Evolutionary conservation across 805 yeast genomes (phyloP).

Genomic region (Yarrowia sp.): DNA sequence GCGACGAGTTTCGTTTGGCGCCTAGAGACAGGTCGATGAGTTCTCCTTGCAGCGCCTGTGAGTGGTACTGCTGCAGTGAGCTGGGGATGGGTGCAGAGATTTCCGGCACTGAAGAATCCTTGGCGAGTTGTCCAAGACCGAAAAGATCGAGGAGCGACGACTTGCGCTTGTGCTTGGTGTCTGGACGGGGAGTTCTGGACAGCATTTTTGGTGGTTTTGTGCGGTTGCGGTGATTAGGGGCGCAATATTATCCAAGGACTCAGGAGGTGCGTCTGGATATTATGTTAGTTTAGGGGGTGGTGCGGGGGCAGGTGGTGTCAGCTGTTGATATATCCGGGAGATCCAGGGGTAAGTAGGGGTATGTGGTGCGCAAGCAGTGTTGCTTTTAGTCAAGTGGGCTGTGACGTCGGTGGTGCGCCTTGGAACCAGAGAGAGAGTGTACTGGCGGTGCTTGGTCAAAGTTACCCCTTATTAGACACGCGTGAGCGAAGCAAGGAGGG

Average conservation of each 20-base stretch:
- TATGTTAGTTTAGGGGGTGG: not conserved
- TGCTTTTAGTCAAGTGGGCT: constrained; percentile 11
- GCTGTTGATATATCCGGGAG: not conserved
- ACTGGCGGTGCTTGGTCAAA: not conserved
- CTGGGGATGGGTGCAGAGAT: constrained; percentile 14
- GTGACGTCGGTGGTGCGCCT: not conserved
- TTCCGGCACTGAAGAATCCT: not conserved
- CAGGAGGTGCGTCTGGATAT: not conserved
- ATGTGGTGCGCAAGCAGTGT: not conserved
- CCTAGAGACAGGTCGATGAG: constrained; percentile 8
- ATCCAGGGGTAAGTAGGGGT: constrained; percentile 7
- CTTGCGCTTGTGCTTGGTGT: constrained; percentile 17
- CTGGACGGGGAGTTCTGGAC: constrained; percentile 7
- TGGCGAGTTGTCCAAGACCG: not conserved
- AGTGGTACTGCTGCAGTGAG: constrained; percentile 6
- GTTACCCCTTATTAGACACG: constrained; percentile 20
- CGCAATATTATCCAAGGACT: not conserved
- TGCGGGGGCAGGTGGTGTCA: not conserved
- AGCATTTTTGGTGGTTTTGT: not conserved
- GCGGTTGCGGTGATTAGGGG: not conserved
- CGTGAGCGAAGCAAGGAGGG: constrained; percentile 22
- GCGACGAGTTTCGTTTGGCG: constrained; percentile 15
- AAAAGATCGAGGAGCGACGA: constrained; percentile 9
- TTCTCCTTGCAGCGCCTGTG: not conserved
- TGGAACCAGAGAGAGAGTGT: not conserved